These are phyloP conservation scores for Fusarium camptoceras DNA, from an alignment of 2,329 filamentous ascomycete genomes.

Conservation along the genomic window DNA sequence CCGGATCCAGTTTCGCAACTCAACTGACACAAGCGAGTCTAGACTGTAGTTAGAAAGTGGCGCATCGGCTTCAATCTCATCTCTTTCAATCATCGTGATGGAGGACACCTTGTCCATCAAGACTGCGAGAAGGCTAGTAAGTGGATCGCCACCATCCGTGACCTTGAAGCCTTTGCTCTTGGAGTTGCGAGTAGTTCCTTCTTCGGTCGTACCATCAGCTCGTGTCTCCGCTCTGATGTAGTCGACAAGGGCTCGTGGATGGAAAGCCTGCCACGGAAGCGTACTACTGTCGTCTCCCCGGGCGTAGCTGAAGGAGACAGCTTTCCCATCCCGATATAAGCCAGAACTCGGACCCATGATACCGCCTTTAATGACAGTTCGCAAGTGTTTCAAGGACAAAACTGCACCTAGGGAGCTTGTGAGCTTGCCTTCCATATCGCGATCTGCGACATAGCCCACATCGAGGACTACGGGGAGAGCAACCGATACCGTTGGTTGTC, in stretches of 20 bases:
- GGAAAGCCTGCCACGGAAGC: not conserved
- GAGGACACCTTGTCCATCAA: conserved; percentile 12
- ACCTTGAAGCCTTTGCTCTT: not conserved
- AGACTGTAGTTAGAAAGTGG: conserved; percentile 8
- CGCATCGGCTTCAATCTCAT: not conserved
- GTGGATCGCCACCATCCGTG: not conserved
- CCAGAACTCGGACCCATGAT: not conserved
- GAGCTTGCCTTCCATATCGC: not conserved
- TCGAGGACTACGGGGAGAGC: not conserved
- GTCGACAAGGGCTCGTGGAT: not conserved
- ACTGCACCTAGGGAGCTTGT: not conserved
- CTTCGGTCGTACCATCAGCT: not conserved
- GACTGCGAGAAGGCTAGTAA: not conserved
- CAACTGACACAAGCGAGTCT: conserved; percentile 26
- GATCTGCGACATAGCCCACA: not conserved
- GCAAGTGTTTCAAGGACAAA: not conserved
- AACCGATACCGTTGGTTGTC: not conserved
- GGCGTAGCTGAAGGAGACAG: not conserved
- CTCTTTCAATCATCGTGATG: conserved; percentile 25
- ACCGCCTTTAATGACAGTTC: not conserved
- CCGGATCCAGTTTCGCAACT: conserved; percentile 30
- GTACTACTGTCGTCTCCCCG: not conserved
- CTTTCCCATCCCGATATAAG: not conserved
- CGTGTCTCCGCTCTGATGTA: not conserved
- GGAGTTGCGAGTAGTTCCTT: not conserved